Conservation (phyloP, 768 basidiomycete species). For the Mrakia frigida region DNA sequence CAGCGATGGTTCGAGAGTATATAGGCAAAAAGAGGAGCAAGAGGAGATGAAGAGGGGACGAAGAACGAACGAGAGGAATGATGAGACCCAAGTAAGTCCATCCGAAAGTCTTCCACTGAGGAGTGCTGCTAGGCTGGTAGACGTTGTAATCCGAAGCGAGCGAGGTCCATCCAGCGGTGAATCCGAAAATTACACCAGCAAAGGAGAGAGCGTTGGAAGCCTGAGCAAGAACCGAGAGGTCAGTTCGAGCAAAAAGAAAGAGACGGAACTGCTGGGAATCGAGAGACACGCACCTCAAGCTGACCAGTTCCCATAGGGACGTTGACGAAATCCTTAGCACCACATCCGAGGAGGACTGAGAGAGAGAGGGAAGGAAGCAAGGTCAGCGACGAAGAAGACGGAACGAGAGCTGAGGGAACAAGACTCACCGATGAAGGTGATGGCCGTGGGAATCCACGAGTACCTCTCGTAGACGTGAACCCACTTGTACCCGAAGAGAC, state of each 20-base stretch:
- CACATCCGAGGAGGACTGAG: conserved; percentile 40
- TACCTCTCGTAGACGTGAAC: conserved; percentile 33
- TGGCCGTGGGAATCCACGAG: conserved; percentile 48
- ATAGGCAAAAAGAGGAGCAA: not conserved
- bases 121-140: conserved; percentile 46
- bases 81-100: conserved; percentile 47
- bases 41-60: no score
- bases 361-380: not conserved
- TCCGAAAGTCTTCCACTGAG: conserved; percentile 46
- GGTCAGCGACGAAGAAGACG: conserved; percentile 12
- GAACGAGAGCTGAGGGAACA: not conserved
- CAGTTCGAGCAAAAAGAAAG: no score
- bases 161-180: conserved; percentile 46
- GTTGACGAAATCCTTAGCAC: conserved; percentile 39
- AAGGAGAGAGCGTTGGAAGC: conserved; percentile 33
- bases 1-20: not conserved
- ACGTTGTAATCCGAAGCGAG: conserved; percentile 47
- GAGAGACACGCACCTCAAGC: conserved; percentile 36
- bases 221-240: no score
- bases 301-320: conserved; percentile 41
- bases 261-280: no score
- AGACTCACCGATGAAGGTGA: conserved; percentile 45
- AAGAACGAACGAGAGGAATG: conserved; percentile 34
- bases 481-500: conserved; percentile 31
- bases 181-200: conserved; percentile 34